Evolutionary conservation across 177 flowering plant genomes (phyloP).

Genomic region (Telopea speciosissima): DNA sequence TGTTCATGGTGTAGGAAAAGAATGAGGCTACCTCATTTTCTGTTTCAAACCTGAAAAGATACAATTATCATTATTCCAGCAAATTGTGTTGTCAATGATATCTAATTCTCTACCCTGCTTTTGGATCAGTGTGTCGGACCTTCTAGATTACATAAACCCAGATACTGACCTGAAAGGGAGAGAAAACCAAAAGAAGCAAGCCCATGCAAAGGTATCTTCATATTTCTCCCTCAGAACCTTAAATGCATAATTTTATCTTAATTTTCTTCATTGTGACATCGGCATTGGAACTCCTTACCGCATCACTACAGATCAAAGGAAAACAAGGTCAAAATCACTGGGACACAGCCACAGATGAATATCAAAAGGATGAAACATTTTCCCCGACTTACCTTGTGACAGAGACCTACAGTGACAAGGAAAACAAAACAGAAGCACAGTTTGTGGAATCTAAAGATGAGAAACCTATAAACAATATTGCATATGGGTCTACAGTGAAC

Average conservation of each 20-base stretch:
- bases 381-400: conserved; percentile 26
- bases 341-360: conserved; percentile 44
- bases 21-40: neutral
- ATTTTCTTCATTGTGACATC: conserved; percentile 1
- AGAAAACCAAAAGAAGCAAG: conserved; percentile 52
- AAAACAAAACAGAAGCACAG: conserved; percentile 46
- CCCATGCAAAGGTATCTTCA: conserved; percentile 66
- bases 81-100: neutral
- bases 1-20: neutral
- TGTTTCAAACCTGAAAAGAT: neutral
- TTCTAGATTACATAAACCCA: conserved; percentile 61
- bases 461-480: conserved; percentile 24
- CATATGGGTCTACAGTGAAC: conserved; percentile 21
- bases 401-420: conserved; percentile 57
- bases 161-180: conserved; percentile 48
- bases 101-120: neutral
- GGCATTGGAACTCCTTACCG: neutral
- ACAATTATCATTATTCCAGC: neutral
- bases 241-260: neutral
- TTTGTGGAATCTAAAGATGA: conserved; percentile 25
- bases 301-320: conserved; percentile 47
- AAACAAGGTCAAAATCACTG: conserved; percentile 44
- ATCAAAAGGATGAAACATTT: conserved; percentile 44
- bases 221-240: neutral
- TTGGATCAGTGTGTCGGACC: conserved; percentile 56